Percentiles rank a stretch among this genome's conserved stretches.
Evolutionary conservation across 768 basidiomycete species (phyloP).

Genomic region (Leccinum imitatum): DNA sequence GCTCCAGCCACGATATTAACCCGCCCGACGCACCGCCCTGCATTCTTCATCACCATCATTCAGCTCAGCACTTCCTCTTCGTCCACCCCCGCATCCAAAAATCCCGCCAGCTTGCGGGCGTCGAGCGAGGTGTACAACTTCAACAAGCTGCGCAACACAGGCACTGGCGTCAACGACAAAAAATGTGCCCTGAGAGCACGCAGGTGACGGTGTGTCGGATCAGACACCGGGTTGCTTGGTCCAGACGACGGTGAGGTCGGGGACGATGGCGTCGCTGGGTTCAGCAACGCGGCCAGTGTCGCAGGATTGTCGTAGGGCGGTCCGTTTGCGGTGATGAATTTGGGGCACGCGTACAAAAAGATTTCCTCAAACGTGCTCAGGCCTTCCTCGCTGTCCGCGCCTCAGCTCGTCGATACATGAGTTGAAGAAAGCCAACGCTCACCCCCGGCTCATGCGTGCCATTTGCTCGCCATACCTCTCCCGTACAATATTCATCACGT

Average conservation of each 20-base stretch:
- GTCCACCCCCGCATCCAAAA: constrained; percentile 71
- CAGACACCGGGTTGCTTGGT: constrained; percentile 31
- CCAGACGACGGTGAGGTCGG: constrained; percentile 24
- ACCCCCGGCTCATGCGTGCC: constrained; percentile 80
- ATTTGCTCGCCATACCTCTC: constrained; percentile 94
- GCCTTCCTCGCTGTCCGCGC: constrained; percentile 56
- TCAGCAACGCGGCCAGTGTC: constrained; percentile 51
- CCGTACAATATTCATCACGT: constrained; percentile 88
- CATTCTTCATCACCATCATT: constrained; percentile 95
- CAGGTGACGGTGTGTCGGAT: constrained; percentile 84
- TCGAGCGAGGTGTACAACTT: constrained; percentile 95
- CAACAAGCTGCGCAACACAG: constrained; percentile 87
- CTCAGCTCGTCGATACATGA: background rate
- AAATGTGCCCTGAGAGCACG: constrained; percentile 83
- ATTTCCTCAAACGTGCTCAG: constrained; percentile 52
- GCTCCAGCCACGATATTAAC: constrained; percentile 42
- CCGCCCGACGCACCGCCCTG: constrained; percentile 66
- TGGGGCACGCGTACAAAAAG: constrained; percentile 92
- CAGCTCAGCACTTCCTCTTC: constrained; percentile 96
- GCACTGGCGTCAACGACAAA: constrained; percentile 68
- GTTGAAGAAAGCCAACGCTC: constrained; percentile 35
- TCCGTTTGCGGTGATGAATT: constrained; percentile 93
- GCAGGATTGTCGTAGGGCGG: constrained; percentile 87
- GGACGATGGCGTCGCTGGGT: constrained; percentile 38
- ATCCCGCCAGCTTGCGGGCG: constrained; percentile 86